These are phyloP conservation scores for Gossypium stocksii DNA, from an alignment of 345 rosid genomes.

Conservation along the genomic window DNA sequence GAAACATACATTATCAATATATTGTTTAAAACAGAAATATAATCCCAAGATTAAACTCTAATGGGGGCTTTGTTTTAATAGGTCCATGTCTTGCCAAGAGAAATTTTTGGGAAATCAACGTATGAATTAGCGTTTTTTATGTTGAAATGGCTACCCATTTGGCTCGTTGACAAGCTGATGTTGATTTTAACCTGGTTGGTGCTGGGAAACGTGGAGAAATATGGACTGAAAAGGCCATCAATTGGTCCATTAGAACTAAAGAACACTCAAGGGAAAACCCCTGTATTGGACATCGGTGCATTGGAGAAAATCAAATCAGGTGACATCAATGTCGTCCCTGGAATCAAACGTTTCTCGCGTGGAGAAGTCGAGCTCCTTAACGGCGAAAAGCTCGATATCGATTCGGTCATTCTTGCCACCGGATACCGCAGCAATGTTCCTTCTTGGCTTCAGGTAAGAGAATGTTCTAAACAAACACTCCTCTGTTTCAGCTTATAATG, in stretches of 20 bases:
- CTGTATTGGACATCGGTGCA: conserved; percentile 81
- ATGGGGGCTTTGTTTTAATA: conserved; percentile 22
- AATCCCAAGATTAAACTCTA: conserved; percentile 2
- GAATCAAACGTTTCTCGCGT: conserved; percentile 51
- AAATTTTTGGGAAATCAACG: conserved; percentile 69
- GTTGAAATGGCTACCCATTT: conserved; percentile 67
- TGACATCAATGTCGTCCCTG: conserved; percentile 61
- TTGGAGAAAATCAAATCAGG: conserved; percentile 65
- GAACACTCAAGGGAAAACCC: conserved; percentile 65
- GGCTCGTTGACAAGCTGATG: conserved; percentile 73
- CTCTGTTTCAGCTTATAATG: background rate
- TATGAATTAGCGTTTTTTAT: conserved; percentile 50
- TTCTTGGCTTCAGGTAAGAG: conserved; percentile 75
- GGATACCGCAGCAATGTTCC: conserved; percentile 94
- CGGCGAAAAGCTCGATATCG: conserved; percentile 53
- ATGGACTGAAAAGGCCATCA: conserved; percentile 71
- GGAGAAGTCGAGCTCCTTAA: conserved; percentile 60
- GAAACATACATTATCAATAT: conserved; percentile 22
- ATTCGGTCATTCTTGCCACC: conserved; percentile 74
- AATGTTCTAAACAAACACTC: background rate
- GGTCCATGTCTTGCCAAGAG: conserved; percentile 90
- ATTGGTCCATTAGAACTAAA: conserved; percentile 66
- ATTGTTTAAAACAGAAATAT: background rate
- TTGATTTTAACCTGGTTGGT: conserved; percentile 49
- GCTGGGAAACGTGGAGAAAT: conserved; percentile 52